phyloP scores from a whole-genome alignment of 163 green algal species.

The Smithsoniella earleae region DNA sequence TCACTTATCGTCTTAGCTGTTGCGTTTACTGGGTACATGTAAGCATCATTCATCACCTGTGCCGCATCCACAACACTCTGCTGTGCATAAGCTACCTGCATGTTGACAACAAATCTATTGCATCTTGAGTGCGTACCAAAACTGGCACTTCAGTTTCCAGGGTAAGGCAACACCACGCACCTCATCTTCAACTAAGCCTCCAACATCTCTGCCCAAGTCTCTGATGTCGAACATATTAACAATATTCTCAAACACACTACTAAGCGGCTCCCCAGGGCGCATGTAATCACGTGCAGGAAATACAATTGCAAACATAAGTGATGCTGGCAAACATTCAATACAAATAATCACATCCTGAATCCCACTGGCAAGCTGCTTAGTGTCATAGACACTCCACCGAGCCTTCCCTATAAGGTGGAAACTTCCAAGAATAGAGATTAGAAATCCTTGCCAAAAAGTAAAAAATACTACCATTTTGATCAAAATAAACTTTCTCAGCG shows the following conservation, averaged over 20 bases:
- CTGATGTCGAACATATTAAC: conserved; percentile 64
- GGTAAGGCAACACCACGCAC: too few relatives aligned
- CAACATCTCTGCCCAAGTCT: conserved; percentile 61
- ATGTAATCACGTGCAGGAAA: conserved; percentile 82
- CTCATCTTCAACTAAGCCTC: conserved; percentile 39
- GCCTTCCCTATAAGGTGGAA: conserved; percentile 25
- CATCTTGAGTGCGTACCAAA: background rate
- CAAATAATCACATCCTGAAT: conserved; percentile 89
- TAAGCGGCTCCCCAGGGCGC: conserved; percentile 38
- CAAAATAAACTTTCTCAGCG: conserved; percentile 87
- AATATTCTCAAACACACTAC: conserved; percentile 64
- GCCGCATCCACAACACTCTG: conserved; percentile 2
- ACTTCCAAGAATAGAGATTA: conserved; percentile 55
- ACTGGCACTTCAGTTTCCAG: background rate
- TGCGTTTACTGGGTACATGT: background rate
- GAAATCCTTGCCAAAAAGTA: conserved; percentile 85
- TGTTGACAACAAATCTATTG: background rate
- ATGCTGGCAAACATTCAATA: conserved; percentile 93
- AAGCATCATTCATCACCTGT: background rate
- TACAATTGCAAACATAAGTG: conserved; percentile 73
- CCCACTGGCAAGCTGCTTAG: conserved; percentile 34
- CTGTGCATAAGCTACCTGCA: background rate
- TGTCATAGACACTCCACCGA: conserved; percentile 14
- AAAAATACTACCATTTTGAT: conserved; percentile 96
- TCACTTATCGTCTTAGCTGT: too few relatives aligned